These are phyloP conservation scores for Guillardia theta DNA, from an alignment of 78 protist genomes.

Conservation along the genomic window DNA sequence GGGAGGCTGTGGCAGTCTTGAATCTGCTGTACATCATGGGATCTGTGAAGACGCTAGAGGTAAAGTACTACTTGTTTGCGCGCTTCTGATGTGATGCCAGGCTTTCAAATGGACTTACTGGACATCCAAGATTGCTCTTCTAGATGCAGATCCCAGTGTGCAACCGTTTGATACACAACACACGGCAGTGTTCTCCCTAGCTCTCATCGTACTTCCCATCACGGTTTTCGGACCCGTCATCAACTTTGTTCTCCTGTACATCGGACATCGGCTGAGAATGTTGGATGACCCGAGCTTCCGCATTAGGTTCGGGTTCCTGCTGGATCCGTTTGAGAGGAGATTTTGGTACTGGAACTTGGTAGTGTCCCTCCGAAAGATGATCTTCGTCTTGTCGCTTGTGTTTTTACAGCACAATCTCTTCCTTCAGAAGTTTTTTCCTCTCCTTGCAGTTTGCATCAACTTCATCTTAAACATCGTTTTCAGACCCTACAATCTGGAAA, in stretches of 20 bases:
- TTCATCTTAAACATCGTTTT: neutral
- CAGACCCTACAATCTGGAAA: neutral
- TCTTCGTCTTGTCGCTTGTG: neutral
- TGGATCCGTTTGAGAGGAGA: neutral
- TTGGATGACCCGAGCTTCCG: neutral
- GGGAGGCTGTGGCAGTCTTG: neutral
- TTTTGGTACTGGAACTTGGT: neutral
- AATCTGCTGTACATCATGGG: neutral
- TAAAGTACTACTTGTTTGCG: neutral
- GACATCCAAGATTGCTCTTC: neutral
- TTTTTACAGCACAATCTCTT: neutral
- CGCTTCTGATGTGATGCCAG: neutral
- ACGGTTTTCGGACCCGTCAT: neutral
- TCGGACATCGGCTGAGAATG: neutral
- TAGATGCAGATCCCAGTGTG: neutral
- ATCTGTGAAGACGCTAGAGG: neutral
- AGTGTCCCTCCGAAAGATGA: neutral
- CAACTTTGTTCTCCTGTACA: neutral
- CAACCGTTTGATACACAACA: neutral
- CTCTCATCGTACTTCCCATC: neutral
- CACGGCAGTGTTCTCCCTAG: neutral
- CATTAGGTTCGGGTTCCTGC: neutral
- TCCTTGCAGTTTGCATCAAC: neutral
- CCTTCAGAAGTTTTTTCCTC: neutral
- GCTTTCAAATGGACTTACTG: neutral